phyloP scores from a whole-genome alignment of 2,329 filamentous ascomycete species.

The Didymella sp. region DNA sequence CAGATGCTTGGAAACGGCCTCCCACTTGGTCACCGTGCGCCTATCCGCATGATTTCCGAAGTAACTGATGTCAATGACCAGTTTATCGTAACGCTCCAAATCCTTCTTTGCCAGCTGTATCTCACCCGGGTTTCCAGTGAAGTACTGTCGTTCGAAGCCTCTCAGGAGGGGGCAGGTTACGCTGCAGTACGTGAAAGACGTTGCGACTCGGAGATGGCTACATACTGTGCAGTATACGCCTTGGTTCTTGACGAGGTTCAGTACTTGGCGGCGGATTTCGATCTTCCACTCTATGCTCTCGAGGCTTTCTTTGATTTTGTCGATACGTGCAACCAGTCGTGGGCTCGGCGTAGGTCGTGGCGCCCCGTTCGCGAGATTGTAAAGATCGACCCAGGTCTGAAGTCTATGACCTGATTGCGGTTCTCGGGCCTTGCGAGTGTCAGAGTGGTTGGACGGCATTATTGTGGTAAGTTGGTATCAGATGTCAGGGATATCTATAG shows the following conservation, averaged over 20 bases:
- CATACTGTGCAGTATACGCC: not conserved
- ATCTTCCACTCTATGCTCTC: not conserved
- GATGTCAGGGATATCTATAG: not conserved
- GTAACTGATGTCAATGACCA: not conserved
- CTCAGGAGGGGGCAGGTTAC: not conserved
- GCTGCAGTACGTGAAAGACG: not conserved
- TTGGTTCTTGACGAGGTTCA: not conserved
- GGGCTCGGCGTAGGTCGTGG: not conserved
- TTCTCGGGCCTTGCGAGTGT: not conserved
- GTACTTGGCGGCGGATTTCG: not conserved
- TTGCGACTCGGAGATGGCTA: not conserved
- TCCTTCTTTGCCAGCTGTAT: not conserved
- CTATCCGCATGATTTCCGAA: not conserved
- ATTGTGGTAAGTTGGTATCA: not conserved
- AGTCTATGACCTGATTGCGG: not conserved
- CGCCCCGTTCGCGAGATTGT: not conserved
- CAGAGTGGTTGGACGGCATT: not conserved
- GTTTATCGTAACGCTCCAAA: not conserved
- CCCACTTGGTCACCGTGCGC: not conserved
- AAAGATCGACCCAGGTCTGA: not conserved
- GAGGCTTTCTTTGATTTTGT: not conserved
- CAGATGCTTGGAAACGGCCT: not conserved
- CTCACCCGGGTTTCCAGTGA: not conserved
- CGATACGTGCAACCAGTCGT: not conserved
- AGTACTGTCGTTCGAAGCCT: not conserved